Conservation (phyloP, 208 protist genomes). For the Crithidia sp. region DNA sequence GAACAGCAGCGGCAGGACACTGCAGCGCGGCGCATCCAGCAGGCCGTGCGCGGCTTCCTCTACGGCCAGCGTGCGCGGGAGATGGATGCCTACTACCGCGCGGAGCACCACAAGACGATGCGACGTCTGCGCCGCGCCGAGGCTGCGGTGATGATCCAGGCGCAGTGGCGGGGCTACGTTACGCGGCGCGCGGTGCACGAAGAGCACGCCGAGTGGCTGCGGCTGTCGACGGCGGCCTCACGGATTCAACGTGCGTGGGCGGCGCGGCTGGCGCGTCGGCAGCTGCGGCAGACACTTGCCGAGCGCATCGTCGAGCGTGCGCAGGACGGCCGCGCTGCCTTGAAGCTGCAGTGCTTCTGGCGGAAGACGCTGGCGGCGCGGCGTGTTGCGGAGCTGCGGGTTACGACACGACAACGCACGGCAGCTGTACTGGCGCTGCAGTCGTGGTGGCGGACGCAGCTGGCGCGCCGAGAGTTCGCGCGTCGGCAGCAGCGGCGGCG, state of each 20-base stretch:
- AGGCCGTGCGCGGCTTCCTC: conserved; percentile 43
- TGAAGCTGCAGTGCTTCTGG: conserved; percentile 89
- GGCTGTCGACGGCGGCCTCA: conserved; percentile 30
- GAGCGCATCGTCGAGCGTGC: conserved; percentile 37
- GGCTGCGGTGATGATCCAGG: conserved; percentile 76
- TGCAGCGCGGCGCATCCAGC: conserved; percentile 68
- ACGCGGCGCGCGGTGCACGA: conserved; percentile 53
- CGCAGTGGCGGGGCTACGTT: conserved; percentile 81
- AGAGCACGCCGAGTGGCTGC: conserved; percentile 32
- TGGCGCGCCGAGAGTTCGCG: conserved; percentile 45
- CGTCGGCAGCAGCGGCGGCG: conserved; percentile 30
- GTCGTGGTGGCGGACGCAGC: conserved; percentile 72
- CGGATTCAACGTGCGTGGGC: conserved; percentile 78
- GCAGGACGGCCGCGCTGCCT: conserved; percentile 41
- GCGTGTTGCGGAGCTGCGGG: conserved; percentile 45
- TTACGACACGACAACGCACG: conserved; percentile 24
- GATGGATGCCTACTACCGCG: conserved; percentile 71
- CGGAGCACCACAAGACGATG: conserved; percentile 61
- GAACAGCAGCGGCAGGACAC: conserved; percentile 28
- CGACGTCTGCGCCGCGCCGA: conserved; percentile 53
- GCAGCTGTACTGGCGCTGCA: conserved; percentile 51
- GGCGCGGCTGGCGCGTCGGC: conserved; percentile 25
- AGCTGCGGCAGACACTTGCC: conserved; percentile 45
- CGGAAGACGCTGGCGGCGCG: conserved; percentile 74
- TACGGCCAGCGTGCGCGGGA: conserved; percentile 42